Percentiles rank a stretch among this genome's conserved stretches.
Conservation (phyloP, 345 rosid species). For the Melastoma malabathricum region DNA sequence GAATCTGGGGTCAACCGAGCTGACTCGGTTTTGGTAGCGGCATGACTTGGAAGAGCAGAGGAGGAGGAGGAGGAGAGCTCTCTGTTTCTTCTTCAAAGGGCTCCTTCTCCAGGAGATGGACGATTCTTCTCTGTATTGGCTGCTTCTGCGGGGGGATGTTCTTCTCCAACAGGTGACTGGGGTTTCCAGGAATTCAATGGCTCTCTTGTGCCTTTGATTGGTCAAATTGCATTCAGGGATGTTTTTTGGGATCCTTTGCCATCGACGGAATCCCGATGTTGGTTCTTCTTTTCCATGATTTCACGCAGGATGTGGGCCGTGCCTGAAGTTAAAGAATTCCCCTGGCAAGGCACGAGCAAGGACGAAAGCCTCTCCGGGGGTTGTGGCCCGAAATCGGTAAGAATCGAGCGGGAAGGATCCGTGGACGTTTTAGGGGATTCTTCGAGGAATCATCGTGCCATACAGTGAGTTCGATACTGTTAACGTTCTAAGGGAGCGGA, state of each 20-base stretch:
- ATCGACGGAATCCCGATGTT: not conserved
- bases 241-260: no score
- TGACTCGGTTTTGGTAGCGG: conserved; percentile 3
- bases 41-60: conserved; percentile 57
- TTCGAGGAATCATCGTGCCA: conserved; percentile 64
- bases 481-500: not conserved
- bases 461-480: conserved; percentile 38
- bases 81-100: conserved; percentile 18
- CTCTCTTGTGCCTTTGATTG: conserved; percentile 4
- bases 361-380: conserved; percentile 59
- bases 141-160: conserved; percentile 90
- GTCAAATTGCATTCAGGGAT: no score
- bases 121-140: conserved; percentile 66
- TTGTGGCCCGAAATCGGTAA: conserved; percentile 54
- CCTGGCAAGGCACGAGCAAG: conserved; percentile 21
- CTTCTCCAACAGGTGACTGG: conserved; percentile 57
- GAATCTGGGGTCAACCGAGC: not conserved
- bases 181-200: not conserved
- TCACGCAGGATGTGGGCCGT: conserved; percentile 63
- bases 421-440: conserved; percentile 46
- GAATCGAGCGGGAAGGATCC: conserved; percentile 29
- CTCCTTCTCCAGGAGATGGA: conserved; percentile 67
- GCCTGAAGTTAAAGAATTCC: conserved; percentile 49
- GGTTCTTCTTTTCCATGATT: not conserved
- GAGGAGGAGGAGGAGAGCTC: conserved; percentile 17